Conservation (phyloP, 208 protist species). For the Naegleria lovaniensis region DNA sequence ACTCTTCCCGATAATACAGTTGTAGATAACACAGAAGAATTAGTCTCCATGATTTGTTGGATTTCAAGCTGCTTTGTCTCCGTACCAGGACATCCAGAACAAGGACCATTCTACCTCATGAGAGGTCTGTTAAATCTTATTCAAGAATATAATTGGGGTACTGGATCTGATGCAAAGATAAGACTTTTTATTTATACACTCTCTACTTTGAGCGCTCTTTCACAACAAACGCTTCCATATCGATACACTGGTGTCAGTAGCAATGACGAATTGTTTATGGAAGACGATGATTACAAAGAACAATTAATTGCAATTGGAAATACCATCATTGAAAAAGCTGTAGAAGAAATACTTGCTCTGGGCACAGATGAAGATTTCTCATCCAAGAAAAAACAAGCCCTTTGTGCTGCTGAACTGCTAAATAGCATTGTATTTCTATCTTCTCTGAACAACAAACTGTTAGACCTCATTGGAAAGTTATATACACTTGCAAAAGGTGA, state of each 20-base stretch:
- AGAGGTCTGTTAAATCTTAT: neutral
- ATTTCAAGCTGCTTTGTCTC: neutral
- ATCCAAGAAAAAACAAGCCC: neutral
- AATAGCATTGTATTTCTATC: neutral
- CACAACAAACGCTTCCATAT: neutral
- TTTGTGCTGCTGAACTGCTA: neutral
- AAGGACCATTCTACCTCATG: constrained; percentile 18
- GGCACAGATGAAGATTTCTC: neutral
- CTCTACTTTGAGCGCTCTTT: neutral
- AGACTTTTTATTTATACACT: neutral
- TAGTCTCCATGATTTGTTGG: neutral
- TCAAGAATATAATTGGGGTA: neutral
- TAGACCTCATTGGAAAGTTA: neutral
- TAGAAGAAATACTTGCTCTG: neutral
- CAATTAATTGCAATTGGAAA: neutral
- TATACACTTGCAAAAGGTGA: neutral
- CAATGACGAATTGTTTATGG: constrained; percentile 15
- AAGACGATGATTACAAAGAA: neutral
- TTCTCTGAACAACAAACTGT: neutral
- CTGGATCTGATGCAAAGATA: neutral
- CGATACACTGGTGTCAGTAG: neutral
- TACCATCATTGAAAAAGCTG: neutral
- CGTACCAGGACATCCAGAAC: constrained; percentile 6
- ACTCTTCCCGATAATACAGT: neutral
- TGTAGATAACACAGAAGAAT: neutral